phyloP scores from a whole-genome alignment of 1,139 yeast genomes.

The Blastobotrys ciferrii region DNA sequence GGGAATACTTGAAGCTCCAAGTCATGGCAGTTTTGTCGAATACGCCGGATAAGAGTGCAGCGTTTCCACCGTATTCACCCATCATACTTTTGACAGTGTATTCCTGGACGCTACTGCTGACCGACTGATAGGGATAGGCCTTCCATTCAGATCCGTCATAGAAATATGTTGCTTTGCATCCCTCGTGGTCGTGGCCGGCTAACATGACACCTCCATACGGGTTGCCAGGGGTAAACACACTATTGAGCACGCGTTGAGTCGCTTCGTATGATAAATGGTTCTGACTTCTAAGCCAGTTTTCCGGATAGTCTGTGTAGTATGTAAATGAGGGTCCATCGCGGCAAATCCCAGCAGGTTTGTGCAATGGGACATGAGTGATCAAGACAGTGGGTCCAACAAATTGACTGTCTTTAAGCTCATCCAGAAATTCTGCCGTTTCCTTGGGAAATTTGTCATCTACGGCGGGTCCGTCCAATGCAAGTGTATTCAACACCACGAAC shows the following conservation, averaged over 20 bases:
- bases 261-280: constrained; percentile 73
- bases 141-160: constrained; percentile 22
- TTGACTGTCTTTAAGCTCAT: constrained; percentile 47
- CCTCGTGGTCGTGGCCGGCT: constrained; percentile 97
- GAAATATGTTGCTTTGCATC: constrained; percentile 65
- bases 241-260: constrained; percentile 62
- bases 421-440: constrained; percentile 71
- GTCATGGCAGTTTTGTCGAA: constrained; percentile 41
- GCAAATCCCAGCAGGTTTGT: constrained; percentile 77
- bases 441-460: constrained; percentile 6
- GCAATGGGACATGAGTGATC: constrained; percentile 87
- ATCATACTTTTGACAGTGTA: constrained; percentile 88
- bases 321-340: constrained; percentile 76
- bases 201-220: constrained; percentile 66
- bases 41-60: constrained; percentile 78
- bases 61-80: constrained; percentile 93
- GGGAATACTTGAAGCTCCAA: constrained; percentile 68
- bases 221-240: constrained; percentile 52
- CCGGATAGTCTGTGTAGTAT: constrained; percentile 59
- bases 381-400: constrained; percentile 79
- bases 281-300: constrained; percentile 63
- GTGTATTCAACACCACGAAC: constrained; percentile 77
- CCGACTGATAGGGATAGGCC: constrained; percentile 45
- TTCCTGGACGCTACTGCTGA: constrained; percentile 51
- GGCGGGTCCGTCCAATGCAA: constrained; percentile 81